phyloP scores from a whole-genome alignment of 2,329 filamentous ascomycete species.

The Venturia aucupariae region DNA sequence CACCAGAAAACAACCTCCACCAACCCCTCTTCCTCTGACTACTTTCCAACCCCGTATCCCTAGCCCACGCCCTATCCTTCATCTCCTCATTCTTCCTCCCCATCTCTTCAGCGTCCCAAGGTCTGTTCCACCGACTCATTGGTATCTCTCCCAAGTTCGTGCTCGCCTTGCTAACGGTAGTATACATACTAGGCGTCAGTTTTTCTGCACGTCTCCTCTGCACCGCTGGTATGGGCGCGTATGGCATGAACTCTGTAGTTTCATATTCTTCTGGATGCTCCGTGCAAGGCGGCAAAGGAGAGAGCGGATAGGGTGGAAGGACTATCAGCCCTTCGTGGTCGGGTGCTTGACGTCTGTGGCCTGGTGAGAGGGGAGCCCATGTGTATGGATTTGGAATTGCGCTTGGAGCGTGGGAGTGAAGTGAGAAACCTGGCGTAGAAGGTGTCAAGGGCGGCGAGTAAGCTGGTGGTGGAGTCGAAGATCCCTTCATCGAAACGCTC shows the following conservation, averaged over 20 bases:
- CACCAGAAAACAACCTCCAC: slow-evolving; percentile 2
- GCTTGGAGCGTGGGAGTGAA: background rate
- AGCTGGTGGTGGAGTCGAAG: slow-evolving; percentile 11
- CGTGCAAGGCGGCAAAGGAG: background rate
- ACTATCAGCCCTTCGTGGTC: slow-evolving; percentile 8
- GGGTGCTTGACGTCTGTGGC: background rate
- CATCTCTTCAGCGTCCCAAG: slow-evolving; percentile 35
- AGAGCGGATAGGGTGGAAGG: slow-evolving; percentile 5
- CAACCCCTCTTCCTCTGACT: background rate
- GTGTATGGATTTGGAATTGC: background rate
- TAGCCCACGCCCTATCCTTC: slow-evolving; percentile 21
- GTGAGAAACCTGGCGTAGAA: background rate
- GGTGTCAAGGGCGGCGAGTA: slow-evolving; percentile 1
- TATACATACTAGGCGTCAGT: slow-evolving; percentile 29
- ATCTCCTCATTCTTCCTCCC: slow-evolving; percentile 33
- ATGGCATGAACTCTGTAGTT: background rate
- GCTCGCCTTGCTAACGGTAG: slow-evolving; percentile 33
- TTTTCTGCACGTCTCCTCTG: slow-evolving; percentile 3
- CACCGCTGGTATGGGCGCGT: background rate
- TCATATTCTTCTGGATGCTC: background rate
- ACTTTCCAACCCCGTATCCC: background rate
- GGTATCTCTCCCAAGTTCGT: slow-evolving; percentile 42
- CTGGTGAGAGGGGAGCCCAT: background rate
- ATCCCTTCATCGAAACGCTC: slow-evolving; percentile 5
- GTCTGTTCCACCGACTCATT: slow-evolving; percentile 33